Evolutionary conservation across 164 flowering plant genomes (phyloP), one percentile per base, ranked within the genome.

Genomic region (Vitis amurensis): DNA sequence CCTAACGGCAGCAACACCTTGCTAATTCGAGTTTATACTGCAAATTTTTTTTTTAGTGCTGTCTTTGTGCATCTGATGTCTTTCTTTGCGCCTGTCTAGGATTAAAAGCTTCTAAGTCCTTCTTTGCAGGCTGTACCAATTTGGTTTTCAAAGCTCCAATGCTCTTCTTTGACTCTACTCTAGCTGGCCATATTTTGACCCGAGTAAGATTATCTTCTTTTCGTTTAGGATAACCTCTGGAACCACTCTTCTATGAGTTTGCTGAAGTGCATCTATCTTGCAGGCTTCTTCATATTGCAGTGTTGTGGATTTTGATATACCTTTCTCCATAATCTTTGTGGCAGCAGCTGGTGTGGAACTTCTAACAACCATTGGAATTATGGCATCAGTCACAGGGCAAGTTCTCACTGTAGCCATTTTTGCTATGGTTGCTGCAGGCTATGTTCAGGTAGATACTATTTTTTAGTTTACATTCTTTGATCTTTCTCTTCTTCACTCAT

Each of bases 91-190:
- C 90, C 0, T 78, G 64, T 62, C 73, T 89, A n/a, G 97, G 99
- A 63, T 66, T 94, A 52, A 82, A 73, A 79, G 97, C 97, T 50
- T 92, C 97, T 9, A 77, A 82, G 76, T 74, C 87, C n/a, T n/a
- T n/a, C 50, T 87, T 92, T 77, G 78, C 84, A 8, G 79, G 83
- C 50, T 87, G 91, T 69, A 84, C 76, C 50, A 64, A 80, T 56
- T 77, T 94, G 4, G 75, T 94, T 15, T 94, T 94, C 63, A 83
- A 78, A 63, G 97, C 99, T 76, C 99, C 99, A 9, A 91, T 94
- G 97, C 76, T 83, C 47, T 92, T 92, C 82, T 91, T 91, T 37
- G 97, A 94, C 66, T 89, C 97, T 17, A 94, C 99, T 8, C 97
- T 97, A 0, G 79, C 91, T 14, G 97, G 99, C 29, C 76, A 97